Evolutionary conservation across 306 rosid genomes (phyloP).

Genomic region (Medicago arabica): DNA sequence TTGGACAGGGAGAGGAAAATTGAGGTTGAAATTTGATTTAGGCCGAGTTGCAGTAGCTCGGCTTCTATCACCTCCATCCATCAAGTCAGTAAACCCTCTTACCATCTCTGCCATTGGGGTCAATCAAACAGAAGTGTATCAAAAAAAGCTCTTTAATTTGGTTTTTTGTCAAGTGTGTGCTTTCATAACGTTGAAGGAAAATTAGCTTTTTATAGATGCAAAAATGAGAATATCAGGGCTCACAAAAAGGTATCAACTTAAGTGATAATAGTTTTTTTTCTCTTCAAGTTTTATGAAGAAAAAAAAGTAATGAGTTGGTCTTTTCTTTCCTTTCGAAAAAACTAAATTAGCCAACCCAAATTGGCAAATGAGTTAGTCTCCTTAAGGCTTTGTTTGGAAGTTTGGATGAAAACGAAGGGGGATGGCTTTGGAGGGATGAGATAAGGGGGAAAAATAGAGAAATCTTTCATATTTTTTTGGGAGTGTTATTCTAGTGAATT

Average conservation of each 20-base stretch:
- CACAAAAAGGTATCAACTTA: neutral
- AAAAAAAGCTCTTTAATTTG: neutral
- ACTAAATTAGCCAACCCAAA: too few relatives aligned
- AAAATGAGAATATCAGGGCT: constrained; percentile 17
- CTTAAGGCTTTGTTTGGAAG: too few relatives aligned
- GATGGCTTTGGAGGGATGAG: too few relatives aligned
- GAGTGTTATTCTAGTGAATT: too few relatives aligned
- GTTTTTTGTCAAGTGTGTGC: neutral
- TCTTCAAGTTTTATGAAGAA: constrained; percentile 2
- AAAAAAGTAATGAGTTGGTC: neutral
- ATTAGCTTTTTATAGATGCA: constrained; percentile 24
- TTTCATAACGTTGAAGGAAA: neutral
- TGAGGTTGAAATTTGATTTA: neutral
- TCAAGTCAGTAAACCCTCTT: constrained; percentile 21
- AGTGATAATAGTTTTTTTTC: neutral
- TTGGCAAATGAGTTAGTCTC: neutral
- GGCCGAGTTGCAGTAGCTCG: neutral
- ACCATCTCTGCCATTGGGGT: constrained; percentile 41
- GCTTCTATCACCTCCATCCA: constrained; percentile 19
- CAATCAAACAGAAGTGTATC: neutral
- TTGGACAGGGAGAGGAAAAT: constrained; percentile 3
- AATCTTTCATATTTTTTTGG: too few relatives aligned
- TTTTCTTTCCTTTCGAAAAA: too few relatives aligned
- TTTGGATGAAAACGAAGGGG: too few relatives aligned
- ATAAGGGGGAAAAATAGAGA: too few relatives aligned